Evolutionary conservation across 139 green algal genomes (phyloP), one percentile per base, ranked within the genome.

Genomic region (Chlamydomonas sp.): DNA sequence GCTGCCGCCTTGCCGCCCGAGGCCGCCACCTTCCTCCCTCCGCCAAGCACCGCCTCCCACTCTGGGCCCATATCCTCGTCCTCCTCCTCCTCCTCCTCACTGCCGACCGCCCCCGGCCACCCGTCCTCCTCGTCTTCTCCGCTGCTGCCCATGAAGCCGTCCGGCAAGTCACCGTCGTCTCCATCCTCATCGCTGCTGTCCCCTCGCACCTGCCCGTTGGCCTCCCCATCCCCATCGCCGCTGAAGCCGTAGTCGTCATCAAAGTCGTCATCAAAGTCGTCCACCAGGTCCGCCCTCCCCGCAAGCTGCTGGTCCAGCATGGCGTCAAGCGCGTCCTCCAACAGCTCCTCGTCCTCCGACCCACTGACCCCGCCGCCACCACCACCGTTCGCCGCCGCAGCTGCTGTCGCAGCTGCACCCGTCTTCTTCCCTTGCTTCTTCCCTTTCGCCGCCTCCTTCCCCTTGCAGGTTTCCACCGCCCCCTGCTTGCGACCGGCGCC

Each of bases 301-400:
- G 63, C 63, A 6, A 88, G 49, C 75, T 83, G 9, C 17, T 63
- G 75, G 58, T 88, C 84, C 64, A 88, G 66, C 84, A 88, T 67
- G 4, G 84, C 84, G 3, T 88, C 84, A 61, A 88, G 58, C 6
- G 75, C 49, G 16, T 82, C 84, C 75, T 88, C 84, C 63, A 88
- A 57, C 57, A 83, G 2, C 15, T 71, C 66, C 10, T 88, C 83
- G 18, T 88, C 84, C 57, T 88, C 74, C 12, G 69, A 79, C 7
- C 60, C 18, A n/a, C 15, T 15, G 17, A 78, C 75, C 1, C 49
- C 63, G 16, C 18, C 84, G 64, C 58, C 66, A 14, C 66, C 66
- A 71, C 12, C 12, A 71, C 66, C 10, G 10, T 71, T 71, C 12
- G 66, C 66, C 10, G 10, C 12, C 10, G 12, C 66, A 10, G 12